These are phyloP conservation scores for Diaporthe sp. DNA, from an alignment of 2,329 filamentous ascomycete species.

Conservation along the genomic window DNA sequence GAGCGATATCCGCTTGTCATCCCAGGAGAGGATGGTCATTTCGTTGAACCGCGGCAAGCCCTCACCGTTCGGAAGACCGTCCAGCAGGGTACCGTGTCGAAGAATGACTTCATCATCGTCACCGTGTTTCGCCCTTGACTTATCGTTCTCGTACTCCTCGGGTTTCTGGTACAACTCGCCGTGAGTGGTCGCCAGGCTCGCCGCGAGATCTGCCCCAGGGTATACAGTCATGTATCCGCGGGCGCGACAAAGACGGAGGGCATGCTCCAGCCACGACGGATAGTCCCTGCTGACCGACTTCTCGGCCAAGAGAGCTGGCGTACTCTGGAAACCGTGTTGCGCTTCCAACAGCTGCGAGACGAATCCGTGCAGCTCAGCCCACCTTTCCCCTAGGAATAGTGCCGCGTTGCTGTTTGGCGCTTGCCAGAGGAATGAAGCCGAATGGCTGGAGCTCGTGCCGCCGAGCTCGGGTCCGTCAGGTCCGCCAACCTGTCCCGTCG, in stretches of 20 bases:
- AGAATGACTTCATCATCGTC: conserved; percentile 46
- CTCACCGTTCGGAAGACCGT: conserved; percentile 61
- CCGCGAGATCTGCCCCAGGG: conserved; percentile 71
- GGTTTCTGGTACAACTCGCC: conserved; percentile 80
- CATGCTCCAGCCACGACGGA: conserved; percentile 84
- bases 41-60: conserved; percentile 59
- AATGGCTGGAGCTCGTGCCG: conserved; percentile 44
- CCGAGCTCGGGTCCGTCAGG: conserved; percentile 1
- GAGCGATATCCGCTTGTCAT: conserved; percentile 65
- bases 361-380: conserved; percentile 88
- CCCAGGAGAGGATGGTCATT: conserved; percentile 75
- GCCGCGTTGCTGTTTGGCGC: conserved; percentile 85
- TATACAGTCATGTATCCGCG: conserved; percentile 87
- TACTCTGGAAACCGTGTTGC: conserved; percentile 51
- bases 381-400: conserved; percentile 87
- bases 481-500: conserved; percentile 45
- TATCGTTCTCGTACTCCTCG: conserved; percentile 71
- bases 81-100: conserved; percentile 58
- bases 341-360: conserved; percentile 73
- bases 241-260: conserved; percentile 81
- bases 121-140: conserved; percentile 46
- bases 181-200: conserved; percentile 79
- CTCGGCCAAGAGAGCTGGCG: conserved; percentile 58
- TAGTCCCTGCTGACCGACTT: conserved; percentile 77
- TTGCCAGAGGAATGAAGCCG: conserved; percentile 84